Evolutionary conservation across 768 basidiomycete species (phyloP), one percentile per base, ranked within the genome.

Genomic region (Lactarius indigo): DNA sequence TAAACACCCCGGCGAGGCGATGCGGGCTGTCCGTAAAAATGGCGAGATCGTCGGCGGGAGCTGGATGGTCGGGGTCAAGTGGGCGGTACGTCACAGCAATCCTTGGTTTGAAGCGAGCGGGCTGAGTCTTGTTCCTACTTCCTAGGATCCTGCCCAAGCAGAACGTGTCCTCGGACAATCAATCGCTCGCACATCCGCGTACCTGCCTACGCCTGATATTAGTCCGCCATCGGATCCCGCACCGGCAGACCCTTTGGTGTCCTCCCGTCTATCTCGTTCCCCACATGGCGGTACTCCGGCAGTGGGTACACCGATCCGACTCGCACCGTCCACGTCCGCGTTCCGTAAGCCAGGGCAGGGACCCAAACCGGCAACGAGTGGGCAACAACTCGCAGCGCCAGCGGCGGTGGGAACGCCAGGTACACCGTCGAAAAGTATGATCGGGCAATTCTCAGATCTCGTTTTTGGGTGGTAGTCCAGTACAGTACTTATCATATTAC

Each of bases 61-160:
- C 57, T 91, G 85, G 82, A 95, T 95, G 92, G 79, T 95, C 41
- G 94, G 93, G 15, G 87, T 85, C 50, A 93, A 93, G 75, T 92
- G 88, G 88, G 89, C 90, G 31, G 92, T 93, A 74, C 67, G 90
- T 85, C 23, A 57, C 69, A 33, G 63, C 57, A 64, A 41, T 61
- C 42, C 50, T 26, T 12, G 28, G 35, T 39, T 37, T n/a, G n/a
- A 39, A 62, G 35, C 31, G 18, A 44, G 20, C 42, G 5, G 26
- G 17, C 61, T 61, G 44, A 55, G 5, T 39, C 5, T 12, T 4
- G 33, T 50, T 41, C 52, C 37, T 33, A 57, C 5, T 2, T 26
- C 26, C 9, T 56, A 91, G 90, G 89, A 91, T 72, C 78, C 85
- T 4, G 77, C 79, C 0, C 85, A 85, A 74, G 87, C 84, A 15